Conservation (phyloP, 768 basidiomycete genomes). For the Pluteus cervinus region DNA sequence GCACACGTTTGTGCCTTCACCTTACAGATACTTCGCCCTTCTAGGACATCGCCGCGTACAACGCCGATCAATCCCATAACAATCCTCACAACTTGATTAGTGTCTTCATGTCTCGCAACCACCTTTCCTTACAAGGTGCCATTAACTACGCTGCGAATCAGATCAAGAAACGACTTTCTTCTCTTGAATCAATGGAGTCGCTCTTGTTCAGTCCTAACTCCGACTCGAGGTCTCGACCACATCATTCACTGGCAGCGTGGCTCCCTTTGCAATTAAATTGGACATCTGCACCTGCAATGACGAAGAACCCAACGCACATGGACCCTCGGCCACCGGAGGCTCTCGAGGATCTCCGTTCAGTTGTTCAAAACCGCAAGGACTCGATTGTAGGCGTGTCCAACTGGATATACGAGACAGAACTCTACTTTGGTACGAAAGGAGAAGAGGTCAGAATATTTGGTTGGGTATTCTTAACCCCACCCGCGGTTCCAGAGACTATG, state of each 20-base stretch:
- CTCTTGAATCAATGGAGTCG: conserved; percentile 26
- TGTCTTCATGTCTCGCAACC: conserved; percentile 38
- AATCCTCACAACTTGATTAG: conserved; percentile 41
- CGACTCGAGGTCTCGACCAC: conserved; percentile 11
- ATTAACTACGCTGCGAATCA: conserved; percentile 32
- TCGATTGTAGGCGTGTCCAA: conserved; percentile 54
- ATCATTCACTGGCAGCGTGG: too few species aligned
- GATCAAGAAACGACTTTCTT: conserved; percentile 30
- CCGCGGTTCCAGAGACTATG: too few species aligned
- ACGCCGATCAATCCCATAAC: conserved; percentile 31
- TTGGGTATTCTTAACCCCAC: conserved; percentile 47
- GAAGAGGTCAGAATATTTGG: conserved; percentile 54
- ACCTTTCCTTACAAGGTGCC: conserved; percentile 44
- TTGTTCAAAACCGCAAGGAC: conserved; percentile 48
- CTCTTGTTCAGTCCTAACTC: conserved; percentile 11
- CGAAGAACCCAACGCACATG: too few species aligned
- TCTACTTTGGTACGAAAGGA: conserved; percentile 53
- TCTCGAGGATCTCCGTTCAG: too few species aligned
- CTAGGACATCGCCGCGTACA: conserved; percentile 59
- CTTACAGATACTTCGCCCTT: conserved; percentile 4
- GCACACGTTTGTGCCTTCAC: conserved; percentile 1
- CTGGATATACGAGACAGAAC: conserved; percentile 59
- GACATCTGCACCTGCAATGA: too few species aligned
- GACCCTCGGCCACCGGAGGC: too few species aligned
- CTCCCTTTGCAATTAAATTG: too few species aligned